These are phyloP conservation scores for Cadophora gregata DNA, from an alignment of 2,329 filamentous ascomycete species.

Conservation along the genomic window DNA sequence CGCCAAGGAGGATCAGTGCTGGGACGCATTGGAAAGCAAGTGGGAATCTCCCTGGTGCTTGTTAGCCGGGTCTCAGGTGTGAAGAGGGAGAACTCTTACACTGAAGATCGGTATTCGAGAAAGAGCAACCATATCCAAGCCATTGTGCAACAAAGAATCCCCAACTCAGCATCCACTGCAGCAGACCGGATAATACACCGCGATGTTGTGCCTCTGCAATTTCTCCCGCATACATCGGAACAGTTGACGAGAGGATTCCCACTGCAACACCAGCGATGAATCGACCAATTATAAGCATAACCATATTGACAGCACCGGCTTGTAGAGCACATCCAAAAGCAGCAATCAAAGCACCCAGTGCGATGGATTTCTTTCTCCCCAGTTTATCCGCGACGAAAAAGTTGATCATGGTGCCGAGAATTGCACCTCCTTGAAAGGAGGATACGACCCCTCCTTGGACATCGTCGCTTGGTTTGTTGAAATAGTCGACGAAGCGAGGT, in stretches of 20 bases:
- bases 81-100: conserved; percentile 16
- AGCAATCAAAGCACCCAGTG: conserved; percentile 40
- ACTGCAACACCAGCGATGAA: conserved; percentile 56
- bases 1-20: conserved; percentile 56
- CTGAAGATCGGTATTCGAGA: conserved; percentile 26
- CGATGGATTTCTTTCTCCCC: conserved; percentile 43
- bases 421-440: conserved; percentile 40
- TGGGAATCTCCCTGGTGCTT: conserved; percentile 58
- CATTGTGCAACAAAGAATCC: conserved; percentile 41
- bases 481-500: conserved; percentile 36
- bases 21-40: conserved; percentile 60
- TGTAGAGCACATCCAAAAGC: conserved; percentile 43
- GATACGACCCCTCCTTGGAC: not conserved
- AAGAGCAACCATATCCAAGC: conserved; percentile 34
- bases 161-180: conserved; percentile 39
- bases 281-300: conserved; percentile 54
- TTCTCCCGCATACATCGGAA: conserved; percentile 52
- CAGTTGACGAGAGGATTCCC: conserved; percentile 52
- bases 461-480: conserved; percentile 27
- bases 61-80: not conserved
- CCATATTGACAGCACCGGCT: conserved; percentile 40
- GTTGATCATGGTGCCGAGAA: conserved; percentile 23
- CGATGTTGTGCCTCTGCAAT: conserved; percentile 32
- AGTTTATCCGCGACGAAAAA: conserved; percentile 42
- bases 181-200: conserved; percentile 35